Evolutionary conservation across 495 filamentous ascomycete genomes (phyloP), one percentile per base, ranked within the genome.

Genomic region (Aspergillus homomorphus): DNA sequence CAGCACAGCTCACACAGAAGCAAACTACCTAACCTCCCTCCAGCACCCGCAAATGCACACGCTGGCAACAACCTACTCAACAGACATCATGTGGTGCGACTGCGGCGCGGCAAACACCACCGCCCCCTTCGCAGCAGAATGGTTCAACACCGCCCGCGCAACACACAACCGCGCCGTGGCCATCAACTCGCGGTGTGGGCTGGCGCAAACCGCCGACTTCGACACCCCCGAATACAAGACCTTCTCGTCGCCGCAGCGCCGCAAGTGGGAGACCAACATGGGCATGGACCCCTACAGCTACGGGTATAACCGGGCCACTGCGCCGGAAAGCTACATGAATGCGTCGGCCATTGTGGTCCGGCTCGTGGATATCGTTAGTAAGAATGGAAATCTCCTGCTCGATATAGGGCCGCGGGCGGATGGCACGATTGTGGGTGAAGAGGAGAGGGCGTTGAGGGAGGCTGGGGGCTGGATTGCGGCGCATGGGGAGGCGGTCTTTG

Each of bases 71-170:
- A 76, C 76, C 64, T 50, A 50, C 46, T 71, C 67, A 6, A 80
- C 76, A 0, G 82, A 84, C 43, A 82, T 84, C 42, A 79, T 84
- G 76, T 84, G 81, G 81, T 83, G 80, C 61, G 80, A 83, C 58
- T 75, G 74, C 44, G 81, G 81, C 8, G 79, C 72, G 1, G 71
- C 80, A 3, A 83, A 83, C 63, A 41, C 61, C 4, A 82, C 79
- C 0, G 72, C 76, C 1, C 62, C 66, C 4, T 82, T 82, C 56
- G 82, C 82, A 2, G 63, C 75, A 0, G 24, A 41, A 2, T 84
- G 76, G 77, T 83, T 74, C 65, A 81, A 80, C 59, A 53, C 46
- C 0, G 69, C 72, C 2, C 66, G 69, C 1, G 33, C 57, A 10
- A n/a, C n/a, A n/a, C 54, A 74, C 41, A 68, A 74, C 52, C 67